Base-by-base conservation (phyloP, 495 filamentous ascomycete species). In the Pyrenopolyporus hunteri region DNA sequence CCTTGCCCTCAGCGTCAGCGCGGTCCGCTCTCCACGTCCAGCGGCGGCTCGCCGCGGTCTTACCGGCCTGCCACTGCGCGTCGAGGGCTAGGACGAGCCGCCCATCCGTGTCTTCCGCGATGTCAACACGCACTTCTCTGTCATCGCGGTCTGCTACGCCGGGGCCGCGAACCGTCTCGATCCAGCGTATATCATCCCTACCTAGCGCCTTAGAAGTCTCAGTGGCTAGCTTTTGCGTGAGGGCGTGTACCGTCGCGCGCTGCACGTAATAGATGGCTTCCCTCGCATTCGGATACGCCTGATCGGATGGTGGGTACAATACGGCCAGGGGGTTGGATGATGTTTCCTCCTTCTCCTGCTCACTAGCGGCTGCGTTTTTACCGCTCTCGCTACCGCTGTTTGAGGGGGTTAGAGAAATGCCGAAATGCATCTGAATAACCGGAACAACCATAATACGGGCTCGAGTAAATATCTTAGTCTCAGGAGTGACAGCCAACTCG, bases 401-500 rank as follows among this genome's bases (percentile, higher is more conserved):
- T 10, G 19, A 45, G 4, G 31, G 19, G 8, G 66, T 66, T 13
- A 75, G 65, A 28, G 63, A 71, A 36, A 79, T 57, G 28, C 59
- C 47, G 55, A 65, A 76, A 40, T 63, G 44, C 7, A 75, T 74
- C n/a, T 59, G 62, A 9, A 69, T 63, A 14, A 55, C 48, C 0
- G 67, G 66, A 11, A 66, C 36, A 16, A 65, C 33, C 2, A 61
- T 43, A 0, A 75, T 58, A 4, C 60, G 69, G 44, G 66, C 64
- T 1, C 72, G 57, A n/a, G 72, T 67, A 37, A 67, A 70, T 3
- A 81, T 46, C 9, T 69, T 64, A 4, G 66, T 60, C 1, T 69
- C 64, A 0, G 74, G 70, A 3, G 76, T 76, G 48, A 81, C 71
- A n/a, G 58, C 67, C 2, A 81, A 49, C 39, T 75, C 75, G 49